Conservation (phyloP, 306 rosid species). For the Quercus engelmannii region DNA sequence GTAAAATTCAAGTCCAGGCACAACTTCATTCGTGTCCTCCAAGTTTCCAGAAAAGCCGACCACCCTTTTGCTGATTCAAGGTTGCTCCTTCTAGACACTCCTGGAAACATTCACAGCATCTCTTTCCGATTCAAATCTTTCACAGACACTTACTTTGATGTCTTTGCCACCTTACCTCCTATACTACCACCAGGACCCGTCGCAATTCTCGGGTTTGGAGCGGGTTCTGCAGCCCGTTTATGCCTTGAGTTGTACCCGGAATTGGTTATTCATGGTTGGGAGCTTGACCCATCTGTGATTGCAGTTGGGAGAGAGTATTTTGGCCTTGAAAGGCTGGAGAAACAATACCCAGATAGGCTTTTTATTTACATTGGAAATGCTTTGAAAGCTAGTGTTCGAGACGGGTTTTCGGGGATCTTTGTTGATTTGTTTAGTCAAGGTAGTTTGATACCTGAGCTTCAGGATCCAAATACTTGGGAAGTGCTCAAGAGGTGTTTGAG, state of each 20-base stretch:
- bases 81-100: slow-evolving; percentile 80
- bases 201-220: slow-evolving; percentile 84
- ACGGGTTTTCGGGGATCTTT: slow-evolving; percentile 76
- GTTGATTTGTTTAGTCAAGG: slow-evolving; percentile 77
- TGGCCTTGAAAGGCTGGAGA: slow-evolving; percentile 53
- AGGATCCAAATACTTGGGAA: slow-evolving; percentile 65
- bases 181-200: slow-evolving; percentile 73
- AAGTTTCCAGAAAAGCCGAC: slow-evolving; percentile 67
- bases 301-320: slow-evolving; percentile 74
- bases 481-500: slow-evolving; percentile 55
- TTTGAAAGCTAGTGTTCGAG: slow-evolving; percentile 40
- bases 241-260: slow-evolving; percentile 56
- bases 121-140: slow-evolving; percentile 61
- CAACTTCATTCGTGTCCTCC: slow-evolving; percentile 78
- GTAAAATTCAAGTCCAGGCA: slow-evolving; percentile 73
- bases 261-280: slow-evolving; percentile 72
- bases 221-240: slow-evolving; percentile 68
- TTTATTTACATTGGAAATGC: slow-evolving; percentile 66
- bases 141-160: slow-evolving; percentile 77
- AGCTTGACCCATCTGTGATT: slow-evolving; percentile 78
- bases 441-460: slow-evolving; percentile 76
- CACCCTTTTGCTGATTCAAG: slow-evolving; percentile 91
- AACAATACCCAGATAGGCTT: slow-evolving; percentile 41
- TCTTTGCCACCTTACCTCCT: slow-evolving; percentile 80
- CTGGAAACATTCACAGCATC: slow-evolving; percentile 94